Percentiles rank a stretch among this genome's conserved stretches.
Conservation (phyloP, 2,329 filamentous ascomycete species). For the Bipolaris sorokiniana region DNA sequence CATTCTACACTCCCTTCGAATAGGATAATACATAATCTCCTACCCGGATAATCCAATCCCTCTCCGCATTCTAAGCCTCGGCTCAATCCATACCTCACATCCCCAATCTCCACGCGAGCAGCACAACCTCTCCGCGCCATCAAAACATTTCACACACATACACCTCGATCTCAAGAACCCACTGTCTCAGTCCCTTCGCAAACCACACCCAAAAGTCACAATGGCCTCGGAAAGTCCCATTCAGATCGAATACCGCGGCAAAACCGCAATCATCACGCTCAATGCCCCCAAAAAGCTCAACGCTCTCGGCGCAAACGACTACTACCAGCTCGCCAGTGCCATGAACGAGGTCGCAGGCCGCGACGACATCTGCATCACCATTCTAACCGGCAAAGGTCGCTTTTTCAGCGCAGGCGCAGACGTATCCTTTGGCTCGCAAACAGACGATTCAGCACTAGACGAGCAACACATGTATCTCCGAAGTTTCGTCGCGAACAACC, state of each 20-base stretch:
- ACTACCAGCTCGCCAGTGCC: constrained; percentile 76
- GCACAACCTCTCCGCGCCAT: too few relatives aligned
- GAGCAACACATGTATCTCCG: constrained; percentile 67
- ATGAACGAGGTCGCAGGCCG: constrained; percentile 78
- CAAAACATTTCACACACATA: too few relatives aligned
- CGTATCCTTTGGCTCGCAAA: constrained; percentile 63
- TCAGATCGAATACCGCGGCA: constrained; percentile 68
- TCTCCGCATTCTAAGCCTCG: constrained; percentile 33
- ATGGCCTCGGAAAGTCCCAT: constrained; percentile 57
- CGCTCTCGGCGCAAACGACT: constrained; percentile 72
- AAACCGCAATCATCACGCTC: constrained; percentile 83
- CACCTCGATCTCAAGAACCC: not conserved
- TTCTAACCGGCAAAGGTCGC: constrained; percentile 79
- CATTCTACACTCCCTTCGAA: not conserved
- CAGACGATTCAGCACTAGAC: constrained; percentile 43
- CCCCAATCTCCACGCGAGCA: not conserved
- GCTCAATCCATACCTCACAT: constrained; percentile 13
- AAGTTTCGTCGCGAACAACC: constrained; percentile 81
- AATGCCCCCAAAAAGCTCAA: constrained; percentile 87
- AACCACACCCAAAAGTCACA: not conserved
- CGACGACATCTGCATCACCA: constrained; percentile 82
- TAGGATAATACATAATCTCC: not conserved
- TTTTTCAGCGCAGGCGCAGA: constrained; percentile 93
- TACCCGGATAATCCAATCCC: not conserved
- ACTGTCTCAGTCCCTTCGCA: not conserved